A percentile compares a stretch with the other conserved stretches of the same genome.
Evolutionary conservation across 2,329 filamentous ascomycete species (phyloP).

Genomic region (Fusarium brachygibbosum): DNA sequence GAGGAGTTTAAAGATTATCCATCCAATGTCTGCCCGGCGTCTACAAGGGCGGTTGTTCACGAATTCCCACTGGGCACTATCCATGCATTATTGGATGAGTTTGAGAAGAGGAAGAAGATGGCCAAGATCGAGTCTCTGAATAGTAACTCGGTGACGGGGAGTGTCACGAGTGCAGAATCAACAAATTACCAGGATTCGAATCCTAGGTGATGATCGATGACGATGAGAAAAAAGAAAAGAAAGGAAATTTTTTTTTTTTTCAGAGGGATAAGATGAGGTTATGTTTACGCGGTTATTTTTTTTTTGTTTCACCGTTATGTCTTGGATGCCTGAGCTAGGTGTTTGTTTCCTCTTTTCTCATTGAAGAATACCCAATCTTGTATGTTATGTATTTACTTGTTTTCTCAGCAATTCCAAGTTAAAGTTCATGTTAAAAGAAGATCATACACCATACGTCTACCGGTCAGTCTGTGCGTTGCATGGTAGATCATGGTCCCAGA

Average conservation of each 20-base stretch:
- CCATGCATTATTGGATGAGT: conserved; percentile 38
- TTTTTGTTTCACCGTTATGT: background rate
- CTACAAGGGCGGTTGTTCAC: conserved; percentile 13
- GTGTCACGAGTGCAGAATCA: conserved; percentile 27
- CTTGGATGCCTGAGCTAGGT: background rate
- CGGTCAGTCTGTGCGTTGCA: conserved; percentile 1
- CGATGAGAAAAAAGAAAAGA: background rate
- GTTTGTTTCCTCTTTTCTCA: background rate
- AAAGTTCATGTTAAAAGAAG: background rate
- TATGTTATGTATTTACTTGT: background rate
- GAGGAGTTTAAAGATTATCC: conserved; percentile 54
- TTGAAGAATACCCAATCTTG: conserved; percentile 2
- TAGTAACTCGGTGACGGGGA: conserved; percentile 21
- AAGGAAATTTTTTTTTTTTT: background rate
- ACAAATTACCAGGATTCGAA: conserved; percentile 24
- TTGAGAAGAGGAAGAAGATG: conserved; percentile 36
- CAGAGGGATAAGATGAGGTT: conserved; percentile 1
- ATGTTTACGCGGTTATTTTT: background rate
- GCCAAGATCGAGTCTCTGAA: conserved; percentile 37
- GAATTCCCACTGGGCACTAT: conserved; percentile 39
- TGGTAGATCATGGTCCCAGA: background rate
- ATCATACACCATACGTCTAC: background rate
- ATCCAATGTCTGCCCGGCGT: conserved; percentile 50
- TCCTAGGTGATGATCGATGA: background rate
- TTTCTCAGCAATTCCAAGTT: background rate